phyloP scores from a whole-genome alignment of 805 yeast species.

The Nakazawaea ambrosiae region DNA sequence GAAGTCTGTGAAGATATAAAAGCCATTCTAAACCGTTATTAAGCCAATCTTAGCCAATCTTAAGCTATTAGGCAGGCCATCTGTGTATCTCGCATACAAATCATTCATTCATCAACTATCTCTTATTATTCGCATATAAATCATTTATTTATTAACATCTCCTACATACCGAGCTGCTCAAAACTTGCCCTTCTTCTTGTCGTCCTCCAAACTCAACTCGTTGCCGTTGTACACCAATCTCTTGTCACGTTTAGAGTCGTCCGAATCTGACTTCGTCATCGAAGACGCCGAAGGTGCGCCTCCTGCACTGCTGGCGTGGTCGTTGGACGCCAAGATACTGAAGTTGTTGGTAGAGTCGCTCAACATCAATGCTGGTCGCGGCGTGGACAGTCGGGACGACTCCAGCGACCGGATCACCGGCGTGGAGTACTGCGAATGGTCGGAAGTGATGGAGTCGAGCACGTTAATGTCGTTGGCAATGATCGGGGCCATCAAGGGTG shows the following conservation, averaged over 20 bases:
- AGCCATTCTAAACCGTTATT: no score
- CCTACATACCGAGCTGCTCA: no score
- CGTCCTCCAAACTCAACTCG: constrained; percentile 44
- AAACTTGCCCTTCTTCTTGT: no score
- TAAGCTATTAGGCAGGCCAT: no score
- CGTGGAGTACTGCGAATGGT: constrained; percentile 6
- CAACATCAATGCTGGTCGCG: constrained; percentile 15
- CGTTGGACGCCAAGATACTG: constrained; percentile 11
- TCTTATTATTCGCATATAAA: no score
- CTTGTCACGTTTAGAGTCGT: constrained; percentile 24
- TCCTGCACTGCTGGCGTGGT: no score
- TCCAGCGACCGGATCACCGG: constrained; percentile 8
- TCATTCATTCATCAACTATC: no score
- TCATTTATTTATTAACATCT: no score
- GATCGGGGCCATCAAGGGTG: not conserved
- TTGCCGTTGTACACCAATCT: constrained; percentile 53
- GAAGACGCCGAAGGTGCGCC: no score
- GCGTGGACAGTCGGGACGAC: constrained; percentile 9
- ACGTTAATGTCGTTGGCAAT: not conserved
- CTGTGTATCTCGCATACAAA: no score
- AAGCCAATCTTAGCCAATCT: no score
- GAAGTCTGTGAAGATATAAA: no score
- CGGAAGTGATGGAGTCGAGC: not conserved
- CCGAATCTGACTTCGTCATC: not conserved
- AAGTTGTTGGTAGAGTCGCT: constrained; percentile 19